These are phyloP conservation scores for Crassisporium funariophilum DNA, from an alignment of 768 basidiomycete species.

Conservation along the genomic window DNA sequence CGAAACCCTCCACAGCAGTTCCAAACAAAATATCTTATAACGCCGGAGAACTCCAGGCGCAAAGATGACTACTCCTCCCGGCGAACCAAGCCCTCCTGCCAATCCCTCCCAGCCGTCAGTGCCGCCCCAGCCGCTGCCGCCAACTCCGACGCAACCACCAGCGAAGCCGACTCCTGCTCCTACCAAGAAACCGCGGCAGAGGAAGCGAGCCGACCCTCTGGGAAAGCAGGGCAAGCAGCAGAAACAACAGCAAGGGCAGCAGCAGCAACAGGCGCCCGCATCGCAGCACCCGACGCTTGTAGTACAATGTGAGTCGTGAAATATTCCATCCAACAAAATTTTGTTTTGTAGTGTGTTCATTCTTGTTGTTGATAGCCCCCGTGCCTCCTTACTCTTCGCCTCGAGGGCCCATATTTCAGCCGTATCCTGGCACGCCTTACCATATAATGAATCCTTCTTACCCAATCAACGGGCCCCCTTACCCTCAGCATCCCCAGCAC, in stretches of 20 bases:
- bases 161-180: constrained; percentile 46
- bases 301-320: constrained; percentile 26
- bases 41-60: constrained; percentile 35
- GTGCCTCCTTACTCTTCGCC: constrained; percentile 31
- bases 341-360: constrained; percentile 9
- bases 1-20: constrained; percentile 31
- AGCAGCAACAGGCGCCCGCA: background rate
- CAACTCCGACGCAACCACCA: constrained; percentile 42
- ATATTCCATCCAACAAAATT: constrained; percentile 5
- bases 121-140: constrained; percentile 50
- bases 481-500: constrained; percentile 37
- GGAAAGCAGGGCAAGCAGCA: constrained; percentile 20
- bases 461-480: constrained; percentile 57
- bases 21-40: constrained; percentile 42
- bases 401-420: constrained; percentile 48
- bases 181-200: constrained; percentile 56
- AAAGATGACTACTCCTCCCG: constrained; percentile 54
- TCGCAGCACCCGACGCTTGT: constrained; percentile 12
- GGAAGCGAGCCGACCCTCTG: constrained; percentile 41
- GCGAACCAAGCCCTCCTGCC: constrained; percentile 40
- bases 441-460: constrained; percentile 74
- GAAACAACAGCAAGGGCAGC: constrained; percentile 22
- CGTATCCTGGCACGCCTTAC: constrained; percentile 56
- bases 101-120: constrained; percentile 40
- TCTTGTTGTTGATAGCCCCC: constrained; percentile 20